These are phyloP conservation scores for Rhododendron henanense DNA, from an alignment of 148 eudicot species.

Conservation along the genomic window DNA sequence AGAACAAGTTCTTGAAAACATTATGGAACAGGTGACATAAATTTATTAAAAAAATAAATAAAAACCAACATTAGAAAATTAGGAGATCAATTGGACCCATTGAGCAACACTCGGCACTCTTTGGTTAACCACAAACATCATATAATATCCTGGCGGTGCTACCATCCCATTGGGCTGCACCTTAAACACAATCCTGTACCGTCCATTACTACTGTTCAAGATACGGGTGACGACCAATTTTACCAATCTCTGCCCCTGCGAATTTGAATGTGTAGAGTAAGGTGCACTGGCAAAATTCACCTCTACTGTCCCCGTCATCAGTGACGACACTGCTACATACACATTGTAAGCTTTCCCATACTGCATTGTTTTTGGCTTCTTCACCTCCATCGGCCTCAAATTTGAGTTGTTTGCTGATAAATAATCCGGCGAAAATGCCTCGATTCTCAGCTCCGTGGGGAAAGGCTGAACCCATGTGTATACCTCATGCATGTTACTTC, in stretches of 20 bases:
- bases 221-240: no score
- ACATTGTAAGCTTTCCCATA: constrained; percentile 40
- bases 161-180: constrained; percentile 48
- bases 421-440: constrained; percentile 80
- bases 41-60: no score
- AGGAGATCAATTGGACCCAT: constrained; percentile 49
- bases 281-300: no score
- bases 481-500: constrained; percentile 81
- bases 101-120: constrained; percentile 79
- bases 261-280: no score
- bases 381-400: constrained; percentile 45
- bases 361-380: constrained; percentile 31
- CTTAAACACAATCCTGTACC: no score
- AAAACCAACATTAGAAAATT: no score
- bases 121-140: constrained; percentile 80
- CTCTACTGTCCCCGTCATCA: no score
- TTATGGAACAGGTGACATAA: no score
- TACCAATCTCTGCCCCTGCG: no score
- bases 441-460: constrained; percentile 29
- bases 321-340: no score
- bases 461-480: constrained; percentile 31
- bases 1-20: no score
- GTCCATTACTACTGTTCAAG: no score
- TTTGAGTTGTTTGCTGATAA: constrained; percentile 47
- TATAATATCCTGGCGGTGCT: constrained; percentile 87